Evolutionary conservation across 192 early-diverging fungal genomes (phyloP), one percentile per base, ranked within the genome.

Genomic region (Coemansia sp.): DNA sequence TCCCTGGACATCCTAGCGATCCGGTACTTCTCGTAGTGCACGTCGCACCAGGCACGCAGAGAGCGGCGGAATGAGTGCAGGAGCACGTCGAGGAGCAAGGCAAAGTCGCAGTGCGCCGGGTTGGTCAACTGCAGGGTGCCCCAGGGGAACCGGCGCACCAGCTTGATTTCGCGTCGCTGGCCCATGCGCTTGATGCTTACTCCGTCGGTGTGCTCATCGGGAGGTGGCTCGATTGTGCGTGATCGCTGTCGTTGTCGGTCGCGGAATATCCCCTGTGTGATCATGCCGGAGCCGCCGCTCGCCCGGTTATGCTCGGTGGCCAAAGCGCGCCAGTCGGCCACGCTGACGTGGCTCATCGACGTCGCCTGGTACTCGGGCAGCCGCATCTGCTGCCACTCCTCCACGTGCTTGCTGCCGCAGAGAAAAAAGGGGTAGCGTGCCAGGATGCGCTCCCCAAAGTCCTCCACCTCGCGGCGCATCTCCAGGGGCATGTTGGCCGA

Each of bases 41-140:
- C 69, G 47, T 87, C 83, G 30, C 95, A 94, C 66, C 88, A 89
- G 70, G 88, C 86, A 53, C 86, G 88, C 53, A 98, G 83, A 62
- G 94, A 92, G 59, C 90, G 86, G 71, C 96, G 83, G 78, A 94
- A 95, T 9, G 92, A 95, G 51, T 83, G 71, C 53, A 90, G 79
- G 10, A 92, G 58, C 67, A 91, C 80, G 74, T 95, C 88, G 41
- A 92, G 76, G 21, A 96, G 81, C 34, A 91, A 82, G 21, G 90
- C 83, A 80, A 98, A 94, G 53, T 95, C 92, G 79, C 91, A 93
- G 72, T 98, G 96, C 0, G 84, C 80, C 61, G 87, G 84, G 66
- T 97, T 91, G 57, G 91, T 94, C 34, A 97, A 88, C 80, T 98
- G 91, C 69, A 98, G 84, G 2, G 86, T 77, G 53, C 94, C 94